Evolutionary conservation across 805 yeast species (phyloP), one percentile per base, ranked within the genome.

Genomic region (Saturnispora hagleri): DNA sequence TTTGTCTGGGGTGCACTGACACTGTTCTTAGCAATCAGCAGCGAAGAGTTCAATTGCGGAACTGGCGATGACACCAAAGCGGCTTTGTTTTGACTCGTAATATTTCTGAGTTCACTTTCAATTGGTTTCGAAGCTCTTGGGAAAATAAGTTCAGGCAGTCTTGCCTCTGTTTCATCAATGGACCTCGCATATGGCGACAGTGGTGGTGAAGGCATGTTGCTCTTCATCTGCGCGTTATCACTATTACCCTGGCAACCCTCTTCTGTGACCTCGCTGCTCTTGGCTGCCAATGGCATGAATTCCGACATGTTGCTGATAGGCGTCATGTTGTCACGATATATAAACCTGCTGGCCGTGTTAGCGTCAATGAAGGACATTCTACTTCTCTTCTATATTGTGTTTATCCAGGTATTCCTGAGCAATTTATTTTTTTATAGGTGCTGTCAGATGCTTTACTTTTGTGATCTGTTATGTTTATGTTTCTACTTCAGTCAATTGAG

Each of bases 161-260:
- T 51, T 35, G 62, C 64, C 46, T 60, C 60, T 42, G 61, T 64
- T 43, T 60, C 65, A 27, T 58, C 58, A 12, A 43, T 46, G 17
- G 58, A 57, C 18, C 70, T 60, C 5, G 67, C 62, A 52, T 63
- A 64, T 31, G 72, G 72, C 3, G 72, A 68, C 35, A 68, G 53
- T 17, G 72, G 72, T 17, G 72, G 72, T 1, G 72, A 69, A 5
- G 72, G 72, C 55, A 68, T 41, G 10, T 41, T 41, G 18, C 31
- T 41, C 44, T 41, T 41, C 18, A 41, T 41, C 26, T 38, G 42
- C 15, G 15, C 13, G 15, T 17, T 38, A 31, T 31, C 34, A 15
- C 34, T 31, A n/a, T 26, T 26, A 26, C 28, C 28, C 28, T 26
- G 28, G 28, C 34, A 41, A 24, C 44, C 44, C n/a, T 41, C 17